Conservation (phyloP, 176 grass and related monocot species). For the Carex myosuroides region DNA sequence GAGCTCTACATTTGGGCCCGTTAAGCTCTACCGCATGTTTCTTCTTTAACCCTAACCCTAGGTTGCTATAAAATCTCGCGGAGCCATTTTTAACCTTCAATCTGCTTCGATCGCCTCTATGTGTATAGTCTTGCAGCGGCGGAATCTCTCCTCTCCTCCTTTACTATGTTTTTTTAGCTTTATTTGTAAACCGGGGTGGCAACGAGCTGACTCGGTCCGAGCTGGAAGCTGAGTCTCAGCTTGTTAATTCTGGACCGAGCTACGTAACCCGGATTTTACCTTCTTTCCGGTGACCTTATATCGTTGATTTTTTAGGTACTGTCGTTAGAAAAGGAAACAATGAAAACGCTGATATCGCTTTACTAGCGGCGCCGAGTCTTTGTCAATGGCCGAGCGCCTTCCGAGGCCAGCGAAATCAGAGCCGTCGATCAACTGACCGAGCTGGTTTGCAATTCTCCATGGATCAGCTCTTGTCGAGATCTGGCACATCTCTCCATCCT, state of each 20-base stretch:
- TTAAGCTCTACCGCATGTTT: no score
- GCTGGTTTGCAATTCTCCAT: conserved; percentile 30
- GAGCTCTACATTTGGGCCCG: background rate
- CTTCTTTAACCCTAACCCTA: conserved; percentile 2
- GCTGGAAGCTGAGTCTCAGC: no score
- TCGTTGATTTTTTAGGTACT: no score
- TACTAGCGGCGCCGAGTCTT: conserved; percentile 32
- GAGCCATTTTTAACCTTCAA: background rate
- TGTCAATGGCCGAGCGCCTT: conserved; percentile 31
- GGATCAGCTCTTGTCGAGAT: conserved; percentile 67
- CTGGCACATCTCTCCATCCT: conserved; percentile 31
- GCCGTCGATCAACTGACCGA: conserved; percentile 74
- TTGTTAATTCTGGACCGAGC: no score
- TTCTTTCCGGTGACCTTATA: background rate
- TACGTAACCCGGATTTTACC: background rate
- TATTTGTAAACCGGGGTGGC: background rate
- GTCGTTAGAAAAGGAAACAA: background rate
- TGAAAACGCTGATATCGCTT: conserved; percentile 9
- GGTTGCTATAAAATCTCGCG: background rate
- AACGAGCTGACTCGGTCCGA: no score
- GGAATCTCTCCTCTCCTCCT: background rate
- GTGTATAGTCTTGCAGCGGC: background rate
- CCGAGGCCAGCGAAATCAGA: conserved; percentile 41
- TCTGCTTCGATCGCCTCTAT: background rate
- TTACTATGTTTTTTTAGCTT: background rate